Evolutionary conservation across 768 basidiomycete genomes (phyloP), one percentile per base, ranked within the genome.

Genomic region (Boletus patriciae): DNA sequence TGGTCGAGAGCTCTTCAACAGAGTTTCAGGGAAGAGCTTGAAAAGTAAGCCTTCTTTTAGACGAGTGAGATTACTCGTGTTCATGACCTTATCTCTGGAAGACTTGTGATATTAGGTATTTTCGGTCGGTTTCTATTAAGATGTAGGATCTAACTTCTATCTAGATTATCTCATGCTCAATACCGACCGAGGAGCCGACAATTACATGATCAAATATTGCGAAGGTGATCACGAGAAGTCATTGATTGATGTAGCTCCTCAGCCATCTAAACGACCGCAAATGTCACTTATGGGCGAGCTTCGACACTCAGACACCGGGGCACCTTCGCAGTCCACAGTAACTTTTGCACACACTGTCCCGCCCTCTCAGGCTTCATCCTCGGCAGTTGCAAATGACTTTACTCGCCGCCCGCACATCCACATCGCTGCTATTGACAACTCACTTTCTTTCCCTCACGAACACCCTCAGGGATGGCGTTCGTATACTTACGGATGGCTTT

Each of bases 351-450:
- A 77, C 68, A 55, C 73, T 73, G 59, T 72, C 70, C 54, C 72
- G 70, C 54, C 73, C 60, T 62, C 74, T 70, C 78, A 58, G 62
- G 74, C 54, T 49, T 41, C 63, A 16, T 59, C 77, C 31, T 74
- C 74, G 19, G 70, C 74, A 31, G 68, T 73, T 25, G 62, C 70
- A 38, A 55, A 60, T 16, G 64, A 65, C 46, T 88, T 85, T 65
- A 82, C 77, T 42, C 80, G 82, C 49, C 80, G 79, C 58, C 90
- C 92, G 2, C 92, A 94, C 67, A 85, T 94, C 42, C 92, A 94
- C 66, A 90, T 94, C 54, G 92, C 93, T 44, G 93, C 93, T 11
- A 96, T 96, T 59, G 94, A 95, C 67, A 95, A 95, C 70, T 94
- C 91, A 0, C 81, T 96, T 37, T 90, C 91, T 3, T 96, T 94